phyloP scores from a whole-genome alignment of 768 basidiomycete species.

The Pholiota molesta region DNA sequence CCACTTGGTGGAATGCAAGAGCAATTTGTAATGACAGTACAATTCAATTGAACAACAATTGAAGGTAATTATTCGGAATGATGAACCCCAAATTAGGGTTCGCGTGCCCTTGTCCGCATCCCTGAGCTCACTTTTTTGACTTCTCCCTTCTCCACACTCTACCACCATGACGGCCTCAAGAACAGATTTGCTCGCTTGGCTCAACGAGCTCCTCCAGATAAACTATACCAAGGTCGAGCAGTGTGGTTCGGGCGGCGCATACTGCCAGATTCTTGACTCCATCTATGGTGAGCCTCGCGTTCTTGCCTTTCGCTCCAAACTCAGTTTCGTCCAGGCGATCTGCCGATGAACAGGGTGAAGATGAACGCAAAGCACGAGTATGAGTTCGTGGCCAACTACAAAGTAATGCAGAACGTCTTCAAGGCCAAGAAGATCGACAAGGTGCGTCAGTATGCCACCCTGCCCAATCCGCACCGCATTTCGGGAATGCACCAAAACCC shows the following conservation, averaged over 20 bases:
- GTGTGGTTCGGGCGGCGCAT: constrained; percentile 89
- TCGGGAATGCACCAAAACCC: constrained; percentile 5
- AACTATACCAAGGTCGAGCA: constrained; percentile 94
- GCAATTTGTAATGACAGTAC: too few relatives aligned
- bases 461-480: background rate
- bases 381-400: constrained; percentile 94
- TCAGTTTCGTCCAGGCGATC: constrained; percentile 60
- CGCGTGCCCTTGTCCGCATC: background rate
- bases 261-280: constrained; percentile 95
- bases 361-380: constrained; percentile 96
- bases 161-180: constrained; percentile 66
- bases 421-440: constrained; percentile 94
- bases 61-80: too few relatives aligned
- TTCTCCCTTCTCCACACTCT: constrained; percentile 9
- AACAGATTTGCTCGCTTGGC: constrained; percentile 89
- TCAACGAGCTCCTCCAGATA: constrained; percentile 90
- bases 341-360: constrained; percentile 92
- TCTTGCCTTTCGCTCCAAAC: constrained; percentile 8
- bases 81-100: constrained; percentile 18
- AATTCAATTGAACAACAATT: too few relatives aligned
- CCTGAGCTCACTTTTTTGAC: constrained; percentile 1
- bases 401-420: constrained; percentile 92
- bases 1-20: too few relatives aligned
- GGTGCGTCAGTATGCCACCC: constrained; percentile 43
- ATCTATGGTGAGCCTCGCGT: constrained; percentile 72